Percentiles rank a stretch among this genome's conserved stretches.
Conservation (phyloP, 192 early-diverging fungal species). For the Podila epigama region DNA sequence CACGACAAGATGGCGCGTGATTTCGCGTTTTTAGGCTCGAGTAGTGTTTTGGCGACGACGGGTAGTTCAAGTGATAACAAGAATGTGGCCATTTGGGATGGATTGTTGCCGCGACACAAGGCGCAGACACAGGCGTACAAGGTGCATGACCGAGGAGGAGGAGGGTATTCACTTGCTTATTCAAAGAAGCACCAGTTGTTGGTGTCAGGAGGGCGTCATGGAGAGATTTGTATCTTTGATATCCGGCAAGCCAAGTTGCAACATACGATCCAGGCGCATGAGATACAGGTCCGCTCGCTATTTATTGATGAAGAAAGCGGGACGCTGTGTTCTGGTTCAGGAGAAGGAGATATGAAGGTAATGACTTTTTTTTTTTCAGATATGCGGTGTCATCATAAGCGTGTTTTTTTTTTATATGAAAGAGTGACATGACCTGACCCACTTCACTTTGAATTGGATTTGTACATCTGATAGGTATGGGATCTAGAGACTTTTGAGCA, state of each 20-base stretch:
- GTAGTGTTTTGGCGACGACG: constrained; percentile 74
- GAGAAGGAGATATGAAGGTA: constrained; percentile 74
- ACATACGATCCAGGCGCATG: constrained; percentile 75
- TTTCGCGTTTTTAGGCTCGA: constrained; percentile 77
- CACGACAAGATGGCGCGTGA: constrained; percentile 73
- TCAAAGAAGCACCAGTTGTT: constrained; percentile 66
- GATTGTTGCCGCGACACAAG: constrained; percentile 70
- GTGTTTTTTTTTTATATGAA: background rate
- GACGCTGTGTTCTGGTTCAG: constrained; percentile 69
- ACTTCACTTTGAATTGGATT: background rate
- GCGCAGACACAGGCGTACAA: constrained; percentile 47
- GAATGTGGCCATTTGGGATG: constrained; percentile 82
- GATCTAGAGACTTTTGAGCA: constrained; percentile 57
- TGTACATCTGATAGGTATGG: constrained; percentile 52
- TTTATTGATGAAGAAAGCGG: constrained; percentile 66
- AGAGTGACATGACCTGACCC: background rate
- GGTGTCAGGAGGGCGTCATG: constrained; percentile 76
- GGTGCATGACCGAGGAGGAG: constrained; percentile 57
- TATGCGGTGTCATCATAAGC: too few species aligned
- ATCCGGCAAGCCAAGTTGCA: constrained; percentile 69
- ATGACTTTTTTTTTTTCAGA: background rate
- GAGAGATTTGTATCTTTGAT: constrained; percentile 83
- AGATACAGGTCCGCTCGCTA: constrained; percentile 68
- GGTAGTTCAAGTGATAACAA: constrained; percentile 65
- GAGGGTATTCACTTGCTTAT: constrained; percentile 72